Evolutionary conservation across 352 stramenopile genomes (phyloP).

Genomic region (Phytophthora agathidicida): DNA sequence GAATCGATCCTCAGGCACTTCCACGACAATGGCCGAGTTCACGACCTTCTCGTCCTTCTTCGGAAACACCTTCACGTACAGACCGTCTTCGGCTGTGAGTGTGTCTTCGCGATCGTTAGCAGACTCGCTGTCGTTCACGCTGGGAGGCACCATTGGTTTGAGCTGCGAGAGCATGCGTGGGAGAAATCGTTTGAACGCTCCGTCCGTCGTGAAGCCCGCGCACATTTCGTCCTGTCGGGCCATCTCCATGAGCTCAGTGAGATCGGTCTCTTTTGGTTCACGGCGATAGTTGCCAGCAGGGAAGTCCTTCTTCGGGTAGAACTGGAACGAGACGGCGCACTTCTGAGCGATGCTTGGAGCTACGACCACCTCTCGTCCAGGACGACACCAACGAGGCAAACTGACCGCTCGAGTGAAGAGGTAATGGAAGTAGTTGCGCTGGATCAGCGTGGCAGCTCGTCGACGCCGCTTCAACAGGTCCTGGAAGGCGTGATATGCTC

Average conservation of each 20-base stretch:
- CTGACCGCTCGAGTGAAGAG: slow-evolving; percentile 66
- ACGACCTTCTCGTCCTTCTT: slow-evolving; percentile 52
- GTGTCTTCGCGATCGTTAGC: background rate
- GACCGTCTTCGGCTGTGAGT: slow-evolving; percentile 42
- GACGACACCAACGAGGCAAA: slow-evolving; percentile 65
- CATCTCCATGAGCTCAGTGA: slow-evolving; percentile 59
- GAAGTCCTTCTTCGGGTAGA: slow-evolving; percentile 80
- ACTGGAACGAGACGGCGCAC: slow-evolving; percentile 75
- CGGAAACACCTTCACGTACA: slow-evolving; percentile 71
- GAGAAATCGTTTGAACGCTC: slow-evolving; percentile 78
- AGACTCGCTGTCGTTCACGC: background rate
- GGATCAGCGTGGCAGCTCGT: slow-evolving; percentile 56
- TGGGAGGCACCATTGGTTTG: slow-evolving; percentile 45
- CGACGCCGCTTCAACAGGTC: slow-evolving; percentile 33
- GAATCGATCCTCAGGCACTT: slow-evolving; percentile 62
- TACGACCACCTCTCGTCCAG: slow-evolving; percentile 69
- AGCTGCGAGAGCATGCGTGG: slow-evolving; percentile 77
- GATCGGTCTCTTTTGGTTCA: slow-evolving; percentile 34
- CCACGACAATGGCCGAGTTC: slow-evolving; percentile 60
- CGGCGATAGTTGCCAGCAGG: slow-evolving; percentile 66
- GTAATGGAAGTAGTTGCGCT: slow-evolving; percentile 76
- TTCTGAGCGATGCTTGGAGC: slow-evolving; percentile 65
- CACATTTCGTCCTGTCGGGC: slow-evolving; percentile 74
- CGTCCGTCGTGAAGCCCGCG: slow-evolving; percentile 74
- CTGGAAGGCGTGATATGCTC: slow-evolving; percentile 37